Evolutionary conservation across 352 stramenopile genomes (phyloP), one percentile per base, ranked within the genome.

Genomic region (Peronospora tabacina): DNA sequence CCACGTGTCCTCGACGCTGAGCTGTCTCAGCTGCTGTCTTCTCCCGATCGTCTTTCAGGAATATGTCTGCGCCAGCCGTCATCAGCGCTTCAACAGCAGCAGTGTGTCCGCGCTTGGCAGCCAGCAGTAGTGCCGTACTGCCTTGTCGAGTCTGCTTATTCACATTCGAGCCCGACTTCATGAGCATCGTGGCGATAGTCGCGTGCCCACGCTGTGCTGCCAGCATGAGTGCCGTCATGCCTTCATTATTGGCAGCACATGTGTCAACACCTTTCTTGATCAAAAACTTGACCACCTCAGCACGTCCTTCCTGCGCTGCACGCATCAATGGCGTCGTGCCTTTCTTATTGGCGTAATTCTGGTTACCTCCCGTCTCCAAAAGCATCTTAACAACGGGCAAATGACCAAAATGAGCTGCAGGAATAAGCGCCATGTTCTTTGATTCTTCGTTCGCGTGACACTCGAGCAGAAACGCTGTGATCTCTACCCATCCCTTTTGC

Each of bases 331-430:
- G 81, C 0, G 82, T 94, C 2, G 83, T 94, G 42, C 83, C 83
- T 53, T 94, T 94, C 63, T 83, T 84, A 56, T 94, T 94, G 36
- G 81, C 80, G 34, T 80, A 94, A 40, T 94, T 94, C 38, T 85
- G 75, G 39, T 88, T 54, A 11, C 76, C 80, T 15, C 72, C 77
- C 8, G 63, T 71, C 30, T 83, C 63, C 12, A 94, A 55, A n/a
- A 94, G 63, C 49, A 88, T 61, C 9, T 77, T 60, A 0, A 94
- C 83, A 8, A 90, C 73, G 0, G 66, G 47, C 17, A 91, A 61
- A 61, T 94, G 82, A 2, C 82, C 82, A 40, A 94, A 94, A 24
- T 94, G 82, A 19, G 82, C 79, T 0, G 82, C 82, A 11, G 82
- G 82, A 19, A 94, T 90, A 24, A 94, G 70, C 15, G 82, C 74